Evolutionary conservation across 2,329 filamentous ascomycete species (phyloP).

Genomic region (Hymenoscyphus occultus): DNA sequence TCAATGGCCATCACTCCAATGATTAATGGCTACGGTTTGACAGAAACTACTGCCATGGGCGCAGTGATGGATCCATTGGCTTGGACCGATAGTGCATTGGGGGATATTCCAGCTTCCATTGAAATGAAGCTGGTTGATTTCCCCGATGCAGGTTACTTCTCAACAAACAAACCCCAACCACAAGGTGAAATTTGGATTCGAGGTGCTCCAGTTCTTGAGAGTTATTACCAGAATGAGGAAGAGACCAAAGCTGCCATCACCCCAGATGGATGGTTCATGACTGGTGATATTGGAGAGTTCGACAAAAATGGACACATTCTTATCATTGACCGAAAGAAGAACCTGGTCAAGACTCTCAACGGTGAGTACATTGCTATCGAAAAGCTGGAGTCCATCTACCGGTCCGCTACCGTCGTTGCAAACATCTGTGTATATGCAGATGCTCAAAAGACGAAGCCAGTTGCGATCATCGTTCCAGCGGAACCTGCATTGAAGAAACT

Average conservation of each 20-base stretch:
- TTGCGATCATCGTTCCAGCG: conserved; percentile 74
- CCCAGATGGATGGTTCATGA: conserved; percentile 92
- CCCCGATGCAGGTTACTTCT: conserved; percentile 79
- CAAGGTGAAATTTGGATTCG: conserved; percentile 93
- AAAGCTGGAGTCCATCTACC: conserved; percentile 90
- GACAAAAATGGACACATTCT: conserved; percentile 74
- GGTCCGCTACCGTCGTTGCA: conserved; percentile 70
- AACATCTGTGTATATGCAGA: conserved; percentile 89
- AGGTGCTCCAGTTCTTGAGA: conserved; percentile 69
- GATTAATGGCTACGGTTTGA: conserved; percentile 91
- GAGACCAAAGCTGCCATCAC: conserved; percentile 79
- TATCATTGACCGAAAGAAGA: conserved; percentile 97
- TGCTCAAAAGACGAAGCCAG: conserved; percentile 68
- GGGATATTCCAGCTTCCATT: conserved; percentile 71
- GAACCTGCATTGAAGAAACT: conserved; percentile 61
- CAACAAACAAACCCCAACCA: conserved; percentile 65
- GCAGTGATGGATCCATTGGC: conserved; percentile 80
- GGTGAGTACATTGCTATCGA: conserved; percentile 97
- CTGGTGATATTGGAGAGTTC: conserved; percentile 92
- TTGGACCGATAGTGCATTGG: conserved; percentile 75
- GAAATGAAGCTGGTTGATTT: conserved; percentile 93
- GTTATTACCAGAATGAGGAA: conserved; percentile 82
- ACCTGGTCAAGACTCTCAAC: conserved; percentile 90
- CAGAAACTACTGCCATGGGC: conserved; percentile 85
- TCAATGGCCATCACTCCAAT: conserved; percentile 91